Conservation (phyloP, 768 basidiomycete species). For the Goffeauzyma gilvescens region DNA sequence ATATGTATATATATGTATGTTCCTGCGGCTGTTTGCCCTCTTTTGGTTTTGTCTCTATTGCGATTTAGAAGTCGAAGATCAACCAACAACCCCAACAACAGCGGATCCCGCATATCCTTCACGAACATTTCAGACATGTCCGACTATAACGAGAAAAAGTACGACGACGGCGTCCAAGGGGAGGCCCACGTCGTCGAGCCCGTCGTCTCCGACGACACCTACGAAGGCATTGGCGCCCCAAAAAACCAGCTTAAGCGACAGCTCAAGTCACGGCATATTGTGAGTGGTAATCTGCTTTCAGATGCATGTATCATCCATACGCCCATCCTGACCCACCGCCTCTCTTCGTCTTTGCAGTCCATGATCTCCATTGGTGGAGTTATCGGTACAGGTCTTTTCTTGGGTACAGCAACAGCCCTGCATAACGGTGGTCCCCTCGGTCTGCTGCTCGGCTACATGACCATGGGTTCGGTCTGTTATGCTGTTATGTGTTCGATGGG, state of each 20-base stretch:
- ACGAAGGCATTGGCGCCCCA: not conserved
- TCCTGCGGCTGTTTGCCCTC: too few relatives aligned
- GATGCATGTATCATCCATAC: not conserved
- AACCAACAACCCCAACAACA: too few relatives aligned
- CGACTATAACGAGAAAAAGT: conserved; percentile 7
- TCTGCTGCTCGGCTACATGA: conserved; percentile 19
- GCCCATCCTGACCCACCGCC: not conserved
- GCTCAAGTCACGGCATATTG: conserved; percentile 1
- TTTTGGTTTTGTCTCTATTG: too few relatives aligned
- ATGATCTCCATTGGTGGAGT: conserved; percentile 32
- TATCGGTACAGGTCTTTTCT: conserved; percentile 42
- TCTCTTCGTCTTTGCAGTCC: not conserved
- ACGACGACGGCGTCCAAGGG: conserved; percentile 1
- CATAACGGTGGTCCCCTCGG: conserved; percentile 24
- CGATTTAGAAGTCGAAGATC: too few relatives aligned
- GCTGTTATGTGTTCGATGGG: conserved; percentile 41
- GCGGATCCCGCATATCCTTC: too few relatives aligned
- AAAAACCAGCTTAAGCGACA: conserved; percentile 5
- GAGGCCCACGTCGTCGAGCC: conserved; percentile 7
- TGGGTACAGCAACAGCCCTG: conserved; percentile 35
- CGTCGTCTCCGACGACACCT: conserved; percentile 3
- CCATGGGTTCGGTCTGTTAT: conserved; percentile 17
- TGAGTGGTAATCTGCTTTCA: not conserved
- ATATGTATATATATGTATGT: too few relatives aligned
- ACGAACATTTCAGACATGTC: too few relatives aligned